Evolutionary conservation across 805 yeast species (phyloP).

Genomic region (Debaryomyces prosopidis): DNA sequence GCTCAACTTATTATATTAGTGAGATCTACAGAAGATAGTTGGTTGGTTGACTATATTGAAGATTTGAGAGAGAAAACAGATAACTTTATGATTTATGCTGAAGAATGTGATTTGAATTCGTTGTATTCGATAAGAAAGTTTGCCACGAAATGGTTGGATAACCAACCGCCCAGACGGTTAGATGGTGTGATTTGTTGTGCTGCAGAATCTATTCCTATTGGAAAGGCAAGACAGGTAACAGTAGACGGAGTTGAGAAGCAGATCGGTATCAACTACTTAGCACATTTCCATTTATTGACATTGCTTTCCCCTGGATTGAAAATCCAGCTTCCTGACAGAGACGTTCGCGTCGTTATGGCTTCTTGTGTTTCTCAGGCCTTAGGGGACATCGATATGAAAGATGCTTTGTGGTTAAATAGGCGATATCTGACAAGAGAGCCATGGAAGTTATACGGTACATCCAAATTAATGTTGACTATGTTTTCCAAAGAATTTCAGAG

Average conservation of each 20-base stretch:
- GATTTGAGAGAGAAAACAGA: slow-evolving; percentile 70
- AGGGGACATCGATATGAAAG: slow-evolving; percentile 66
- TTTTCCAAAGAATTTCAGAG: slow-evolving; percentile 81
- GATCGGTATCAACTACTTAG: slow-evolving; percentile 77
- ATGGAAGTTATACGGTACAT: slow-evolving; percentile 76
- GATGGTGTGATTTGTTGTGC: slow-evolving; percentile 92
- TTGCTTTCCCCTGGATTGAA: slow-evolving; percentile 80
- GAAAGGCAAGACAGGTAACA: slow-evolving; percentile 62
- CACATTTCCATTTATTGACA: slow-evolving; percentile 78
- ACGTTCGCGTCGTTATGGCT: slow-evolving; percentile 78
- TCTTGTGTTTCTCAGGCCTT: slow-evolving; percentile 77
- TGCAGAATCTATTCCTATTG: slow-evolving; percentile 74
- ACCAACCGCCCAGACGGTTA: slow-evolving; percentile 82
- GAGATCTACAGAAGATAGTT: slow-evolving; percentile 59
- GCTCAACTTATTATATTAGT: slow-evolving; percentile 83
- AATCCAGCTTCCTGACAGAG: slow-evolving; percentile 93
- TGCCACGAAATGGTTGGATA: slow-evolving; percentile 94
- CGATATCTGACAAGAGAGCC: slow-evolving; percentile 65
- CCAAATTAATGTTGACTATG: slow-evolving; percentile 74
- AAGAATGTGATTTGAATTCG: slow-evolving; percentile 77
- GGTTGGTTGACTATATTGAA: slow-evolving; percentile 79
- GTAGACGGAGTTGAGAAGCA: slow-evolving; percentile 86
- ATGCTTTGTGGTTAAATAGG: slow-evolving; percentile 58
- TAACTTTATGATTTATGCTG: slow-evolving; percentile 85
- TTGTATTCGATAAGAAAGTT: slow-evolving; percentile 78